Evolutionary conservation across 805 yeast species (phyloP).

Genomic region (Ogataea zsoltii): DNA sequence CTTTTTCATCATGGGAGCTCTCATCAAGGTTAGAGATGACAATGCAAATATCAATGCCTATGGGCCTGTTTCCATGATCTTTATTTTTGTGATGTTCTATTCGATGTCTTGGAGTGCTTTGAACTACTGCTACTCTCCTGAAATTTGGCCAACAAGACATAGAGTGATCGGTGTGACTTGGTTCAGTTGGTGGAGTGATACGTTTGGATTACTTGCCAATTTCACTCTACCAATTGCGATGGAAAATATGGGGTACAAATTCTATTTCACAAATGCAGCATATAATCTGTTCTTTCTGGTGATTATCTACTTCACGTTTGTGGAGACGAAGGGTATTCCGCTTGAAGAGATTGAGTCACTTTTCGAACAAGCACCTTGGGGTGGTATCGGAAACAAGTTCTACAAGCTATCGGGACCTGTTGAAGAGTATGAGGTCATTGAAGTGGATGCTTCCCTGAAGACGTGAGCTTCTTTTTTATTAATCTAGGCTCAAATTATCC

Average conservation of each 20-base stretch:
- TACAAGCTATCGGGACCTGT: neutral
- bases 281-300: conserved; percentile 29
- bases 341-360: conserved; percentile 36
- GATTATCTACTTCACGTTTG: conserved; percentile 16
- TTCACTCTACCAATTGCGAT: conserved; percentile 38
- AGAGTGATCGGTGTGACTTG: conserved; percentile 23
- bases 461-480: too few relatives aligned
- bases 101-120: conserved; percentile 45
- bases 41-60: conserved; percentile 25
- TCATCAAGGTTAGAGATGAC: conserved; percentile 11
- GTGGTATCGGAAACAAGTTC: conserved; percentile 5
- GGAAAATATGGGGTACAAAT: conserved; percentile 39
- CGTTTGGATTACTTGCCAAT: conserved; percentile 32
- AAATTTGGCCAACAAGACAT: conserved; percentile 33
- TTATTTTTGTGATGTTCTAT: conserved; percentile 44
- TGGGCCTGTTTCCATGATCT: conserved; percentile 44
- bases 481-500: too few relatives aligned
- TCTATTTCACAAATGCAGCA: conserved; percentile 24
- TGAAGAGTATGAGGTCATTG: conserved; percentile 1
- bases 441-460: neutral
- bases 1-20: conserved; percentile 23
- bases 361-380: conserved; percentile 7
- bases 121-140: conserved; percentile 48
- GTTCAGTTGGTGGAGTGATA: conserved; percentile 13
- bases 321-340: conserved; percentile 40